Evolutionary conservation across 192 early-diverging fungal genomes (phyloP), one percentile per base, ranked within the genome.

Genomic region (Coemansia sp.): DNA sequence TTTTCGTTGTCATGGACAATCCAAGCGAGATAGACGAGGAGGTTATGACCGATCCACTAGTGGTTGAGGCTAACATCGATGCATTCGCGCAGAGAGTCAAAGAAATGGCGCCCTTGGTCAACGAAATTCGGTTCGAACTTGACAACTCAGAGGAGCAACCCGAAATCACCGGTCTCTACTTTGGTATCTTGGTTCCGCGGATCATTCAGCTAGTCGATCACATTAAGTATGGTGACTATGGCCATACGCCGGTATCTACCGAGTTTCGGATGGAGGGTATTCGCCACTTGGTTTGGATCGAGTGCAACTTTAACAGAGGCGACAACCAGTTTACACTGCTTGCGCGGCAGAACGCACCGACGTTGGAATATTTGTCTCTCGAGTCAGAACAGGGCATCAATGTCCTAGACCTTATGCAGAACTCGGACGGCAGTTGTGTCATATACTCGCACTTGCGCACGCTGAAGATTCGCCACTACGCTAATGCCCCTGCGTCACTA

Each of bases 401-500:
- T 8, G 8, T 55, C 24, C 20, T 22, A 13, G 18, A 18, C 35
- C 64, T 65, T 8, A 24, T 65, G 4, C 32, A 39, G n/a, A 52
- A 53, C 50, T 47, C 37, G 49, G 49, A 65, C 1, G 64, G 64
- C 13, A 11, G 39, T 27, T 49, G 29, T n/a, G 64, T 55, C 9
- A 15, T 39, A 7, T 65, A 65, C 37, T 37, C 64, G 37, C 64
- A 55, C n/a, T 55, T 65, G 30, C 35, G 16, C 11, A 15, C 52
- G 4, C 47, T 65, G 11, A 20, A 37, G 15, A 12, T 65, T 5
- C 11, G 18, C 3, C 1, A 3, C 18, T 24, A 10, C 18, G 9
- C 22, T 22, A 1, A 49, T 22, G 1, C 2, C 27, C 27, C 27
- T 27, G 27, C 18, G 10, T 18, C 18, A 8, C 47, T 8, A 5